Evolutionary conservation across 345 rosid genomes (phyloP).

Genomic region (Bretschneidera sinensis): DNA sequence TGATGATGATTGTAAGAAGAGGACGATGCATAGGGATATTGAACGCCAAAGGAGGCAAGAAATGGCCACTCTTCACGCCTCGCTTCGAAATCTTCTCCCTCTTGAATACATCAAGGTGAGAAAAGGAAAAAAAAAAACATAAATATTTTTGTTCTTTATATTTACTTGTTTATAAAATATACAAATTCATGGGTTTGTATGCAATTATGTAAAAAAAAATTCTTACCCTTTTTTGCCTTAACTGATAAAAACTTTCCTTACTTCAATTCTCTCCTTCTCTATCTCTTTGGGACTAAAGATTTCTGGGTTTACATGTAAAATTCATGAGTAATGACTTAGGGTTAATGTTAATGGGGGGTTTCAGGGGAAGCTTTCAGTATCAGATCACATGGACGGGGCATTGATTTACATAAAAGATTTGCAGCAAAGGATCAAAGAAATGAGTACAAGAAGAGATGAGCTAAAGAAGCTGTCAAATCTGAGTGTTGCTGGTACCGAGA

Average conservation of each 20-base stretch:
- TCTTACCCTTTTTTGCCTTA: too few species aligned
- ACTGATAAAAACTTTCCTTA: too few species aligned
- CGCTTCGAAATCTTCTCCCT: conserved; percentile 26
- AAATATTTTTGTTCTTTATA: too few species aligned
- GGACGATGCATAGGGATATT: conserved; percentile 30
- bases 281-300: not conserved
- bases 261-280: not conserved
- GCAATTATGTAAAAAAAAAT: too few species aligned
- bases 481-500: conserved; percentile 12
- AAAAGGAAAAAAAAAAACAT: too few species aligned
- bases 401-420: conserved; percentile 32
- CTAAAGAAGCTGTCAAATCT: conserved; percentile 18
- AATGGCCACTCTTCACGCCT: conserved; percentile 20
- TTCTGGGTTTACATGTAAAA: too few species aligned
- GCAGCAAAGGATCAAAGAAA: conserved; percentile 20
- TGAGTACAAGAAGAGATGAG: conserved; percentile 27
- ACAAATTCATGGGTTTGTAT: too few species aligned
- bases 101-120: conserved; percentile 24
- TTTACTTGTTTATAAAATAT: too few species aligned
- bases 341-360: not conserved
- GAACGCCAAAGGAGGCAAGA: conserved; percentile 31
- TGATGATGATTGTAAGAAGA: conserved; percentile 20
- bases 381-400: conserved; percentile 41
- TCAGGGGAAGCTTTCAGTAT: conserved; percentile 41
- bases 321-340: not conserved